Evolutionary conservation across 75 land plant genomes (phyloP), one percentile per base, ranked within the genome.

Genomic region (Picea sitchensis): DNA sequence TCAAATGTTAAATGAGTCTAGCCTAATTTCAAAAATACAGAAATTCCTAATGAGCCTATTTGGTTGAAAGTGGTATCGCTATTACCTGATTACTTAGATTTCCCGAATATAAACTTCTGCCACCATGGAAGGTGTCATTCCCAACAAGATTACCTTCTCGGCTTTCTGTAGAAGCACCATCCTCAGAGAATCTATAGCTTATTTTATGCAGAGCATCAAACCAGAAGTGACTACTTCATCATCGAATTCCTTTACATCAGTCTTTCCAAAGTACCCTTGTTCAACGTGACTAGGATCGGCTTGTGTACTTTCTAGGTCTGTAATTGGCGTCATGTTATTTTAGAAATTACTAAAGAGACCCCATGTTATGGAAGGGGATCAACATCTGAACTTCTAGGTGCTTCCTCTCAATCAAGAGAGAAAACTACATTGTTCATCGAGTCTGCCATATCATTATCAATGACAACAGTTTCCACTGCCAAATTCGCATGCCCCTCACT

Each of bases 31-130:
- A 67, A 15, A 15, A 5, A 32, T 34, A 34, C 15, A 17, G n/a
- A 67, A 67, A 67, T 6, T 26, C 18, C 34, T 23, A 5, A 14
- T 15, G 69, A 34, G 26, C 20, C n/a, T 69, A 41, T 51, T 51
- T 20, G 11, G 54, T 18, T 41, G 73, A 18, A 71, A 71, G 44
- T 7, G 51, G 13, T 71, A n/a, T n/a, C 11, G 23, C n/a, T 71
- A 44, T 71, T 41, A 71, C 73, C 34, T 71, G 73, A 71, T 17
- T 71, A 47, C 13, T 47, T 71, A 44, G 73, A 44, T 23, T 71
- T 41, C 54, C 73, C 44, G 54, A 11, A 34, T 67, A 20, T 67
- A 34, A 15, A 32, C 18, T 67, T 71, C 44, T 41, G 36, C 36
- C 18, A 4, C 34, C 72, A 38, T 36, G 18, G 18, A 31, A 1